Percentiles rank a stretch among this genome's conserved stretches.
These are phyloP conservation scores for Talaromyces verruculosus DNA, from an alignment of 2,329 filamentous ascomycete genomes.

Conservation along the genomic window DNA sequence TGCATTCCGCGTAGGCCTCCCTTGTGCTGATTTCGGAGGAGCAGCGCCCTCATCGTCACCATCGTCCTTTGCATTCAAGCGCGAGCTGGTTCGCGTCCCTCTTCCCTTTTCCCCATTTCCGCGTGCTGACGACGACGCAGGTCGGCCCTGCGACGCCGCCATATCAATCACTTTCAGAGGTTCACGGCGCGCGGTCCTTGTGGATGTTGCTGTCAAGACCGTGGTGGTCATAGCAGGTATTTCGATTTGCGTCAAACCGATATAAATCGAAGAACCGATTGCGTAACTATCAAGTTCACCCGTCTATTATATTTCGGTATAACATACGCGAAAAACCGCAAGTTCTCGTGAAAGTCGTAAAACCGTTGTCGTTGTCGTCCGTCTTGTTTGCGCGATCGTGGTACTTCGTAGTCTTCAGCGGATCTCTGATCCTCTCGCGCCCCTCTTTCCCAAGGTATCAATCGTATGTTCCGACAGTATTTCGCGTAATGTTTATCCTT, in stretches of 20 bases:
- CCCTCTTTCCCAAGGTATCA: neutral
- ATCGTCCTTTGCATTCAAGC: slow-evolving; percentile 40
- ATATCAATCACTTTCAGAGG: slow-evolving; percentile 39
- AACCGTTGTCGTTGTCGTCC: neutral
- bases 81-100: slow-evolving; percentile 33
- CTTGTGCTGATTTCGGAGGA: slow-evolving; percentile 26
- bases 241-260: neutral
- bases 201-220: slow-evolving; percentile 37
- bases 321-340: neutral
- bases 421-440: neutral
- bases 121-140: slow-evolving; percentile 29
- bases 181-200: slow-evolving; percentile 38
- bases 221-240: slow-evolving; percentile 38
- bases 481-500: neutral
- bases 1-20: slow-evolving; percentile 25
- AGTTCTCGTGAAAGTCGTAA: neutral
- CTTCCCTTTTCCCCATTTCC: slow-evolving; percentile 21
- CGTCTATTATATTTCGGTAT: neutral
- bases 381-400: neutral
- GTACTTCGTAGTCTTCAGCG: neutral
- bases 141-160: slow-evolving; percentile 41
- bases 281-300: neutral
- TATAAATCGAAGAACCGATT: neutral
- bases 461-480: neutral
- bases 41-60: slow-evolving; percentile 24